Evolutionary conservation across 257 asterid genomes (phyloP), one percentile per base, ranked within the genome.

Genomic region (Nicotiana noctiflora): DNA sequence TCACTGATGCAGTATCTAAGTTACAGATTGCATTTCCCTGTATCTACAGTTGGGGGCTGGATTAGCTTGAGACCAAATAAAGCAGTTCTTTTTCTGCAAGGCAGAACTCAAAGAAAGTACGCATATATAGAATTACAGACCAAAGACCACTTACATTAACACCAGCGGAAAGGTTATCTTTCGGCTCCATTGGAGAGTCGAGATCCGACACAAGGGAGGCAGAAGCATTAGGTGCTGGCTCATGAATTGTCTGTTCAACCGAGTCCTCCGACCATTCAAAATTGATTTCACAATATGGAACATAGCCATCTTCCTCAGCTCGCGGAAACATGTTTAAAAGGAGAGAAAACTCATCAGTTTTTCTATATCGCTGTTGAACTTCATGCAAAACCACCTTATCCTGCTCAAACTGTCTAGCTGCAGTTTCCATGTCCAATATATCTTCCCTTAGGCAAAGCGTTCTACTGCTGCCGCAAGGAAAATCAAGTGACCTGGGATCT

Each of bases 341-440:
- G 80, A 84, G 80, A 82, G 84, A 75, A 81, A 85, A 85, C 61
- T 90, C 94, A 27, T 87, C 94, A 5, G 86, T 88, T 55, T 68
- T 84, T 81, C 84, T 86, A 63, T 29, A 77, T 18, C 82, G 80
- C 62, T 87, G 89, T 84, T 93, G 92, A 86, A 91, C 90, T 85
- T 88, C 94, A 19, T 80, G 77, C 53, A 68, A 53, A 79, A 90
- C 84, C 76, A 83, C 82, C 81, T 85, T 85, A 82, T 91, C 97
- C 85, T 83, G 88, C 89, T 95, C 99, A 87, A 95, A 95, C 83
- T 86, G 89, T 84, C 74, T 88, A 1, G 99, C 97, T 44, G 87
- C 96, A 74, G 89, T 89, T 87, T 95, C 99, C 92, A 91, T 74
- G 77, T 87, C 86, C 81, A 86, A 81, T 52, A 95, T 90, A 88